Evolutionary conservation across 108 stramenopile species (phyloP), one percentile per base, ranked within the genome.

Genomic region (Cylindrotheca fusiformis): DNA sequence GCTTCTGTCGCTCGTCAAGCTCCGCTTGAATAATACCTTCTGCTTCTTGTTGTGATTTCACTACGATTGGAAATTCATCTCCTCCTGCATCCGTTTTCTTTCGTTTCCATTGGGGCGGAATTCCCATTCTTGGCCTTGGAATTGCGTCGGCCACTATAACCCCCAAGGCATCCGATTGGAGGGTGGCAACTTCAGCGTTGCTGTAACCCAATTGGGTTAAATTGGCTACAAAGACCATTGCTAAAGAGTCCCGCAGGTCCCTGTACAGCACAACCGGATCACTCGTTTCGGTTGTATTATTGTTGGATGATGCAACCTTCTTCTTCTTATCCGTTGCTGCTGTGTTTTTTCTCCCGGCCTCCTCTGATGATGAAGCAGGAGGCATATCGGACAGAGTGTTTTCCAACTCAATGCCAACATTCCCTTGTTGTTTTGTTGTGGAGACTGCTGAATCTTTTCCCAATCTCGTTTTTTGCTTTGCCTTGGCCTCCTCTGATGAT

Each of bases 21-120:
- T 61, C 60, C 4, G 21, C 44, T 61, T 61, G 32, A 6, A 58
- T 54, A n/a, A 58, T 6, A 3, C 17, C 32, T 21, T 53, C 21
- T 19, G 68, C 68, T 54, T 69, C 58, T 27, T 41, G 51, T 1
- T 31, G 14, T 3, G 52, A 45, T 21, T 52, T 52, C 3, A 52
- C 58, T 8, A 69, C 4, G 1, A 22, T 41, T n/a, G n/a, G n/a
- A n/a, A n/a, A n/a, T 50, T 53, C 23, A 18, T 69, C 33, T 21
- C 47, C 23, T 4, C 31, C 30, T 18, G 52, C 31, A 14, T 30
- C 20, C 2, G 49, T 47, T 18, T 59, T 48, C 17, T 30, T 0
- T 27, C 80, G 52, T 47, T 75, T 72, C 88, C 88, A 89, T 56
- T 78, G 78, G 28, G 58, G 55, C 18, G 88, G 88, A 27, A 89